These are phyloP conservation scores for Alternaria metachromatica DNA, from an alignment of 2,329 filamentous ascomycete genomes.

Conservation along the genomic window DNA sequence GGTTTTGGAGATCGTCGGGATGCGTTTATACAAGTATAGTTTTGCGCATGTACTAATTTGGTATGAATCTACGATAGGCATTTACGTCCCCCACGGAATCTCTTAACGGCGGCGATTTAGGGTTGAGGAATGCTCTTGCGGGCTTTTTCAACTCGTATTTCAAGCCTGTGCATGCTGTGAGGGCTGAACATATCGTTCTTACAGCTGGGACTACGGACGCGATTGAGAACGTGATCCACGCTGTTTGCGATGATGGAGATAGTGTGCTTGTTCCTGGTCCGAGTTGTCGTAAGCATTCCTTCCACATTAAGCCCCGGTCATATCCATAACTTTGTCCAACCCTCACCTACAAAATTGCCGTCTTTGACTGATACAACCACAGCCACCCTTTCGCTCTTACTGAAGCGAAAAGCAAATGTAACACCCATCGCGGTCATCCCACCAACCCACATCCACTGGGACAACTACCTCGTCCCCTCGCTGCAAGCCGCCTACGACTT, in stretches of 20 bases:
- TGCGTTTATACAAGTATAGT: too few relatives aligned
- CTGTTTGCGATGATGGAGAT: conserved; percentile 42
- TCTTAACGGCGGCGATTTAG: conserved; percentile 24
- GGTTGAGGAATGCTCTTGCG: conserved; percentile 29
- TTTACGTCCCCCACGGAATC: conserved; percentile 25
- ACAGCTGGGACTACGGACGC: conserved; percentile 38
- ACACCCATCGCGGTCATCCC: conserved; percentile 36
- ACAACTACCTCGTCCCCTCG: conserved; percentile 41
- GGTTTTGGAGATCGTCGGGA: not conserved
- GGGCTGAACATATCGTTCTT: conserved; percentile 34
- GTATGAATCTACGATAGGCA: conserved; percentile 14
- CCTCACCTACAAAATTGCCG: not conserved
- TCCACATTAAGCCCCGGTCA: not conserved
- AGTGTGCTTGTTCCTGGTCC: conserved; percentile 41
- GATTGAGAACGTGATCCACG: conserved; percentile 34
- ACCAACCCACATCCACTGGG: conserved; percentile 38
- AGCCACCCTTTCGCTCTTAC: conserved; percentile 1
- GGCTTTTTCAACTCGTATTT: conserved; percentile 39
- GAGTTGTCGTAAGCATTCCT: conserved; percentile 35
- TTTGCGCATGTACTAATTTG: not conserved
- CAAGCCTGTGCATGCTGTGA: conserved; percentile 34
- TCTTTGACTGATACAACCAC: not conserved
- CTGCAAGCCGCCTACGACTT: conserved; percentile 42
- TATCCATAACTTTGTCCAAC: not conserved
- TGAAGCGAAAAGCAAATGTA: conserved; percentile 33